These are phyloP conservation scores for Capronia epimyces DNA, from an alignment of 2,329 filamentous ascomycete species.

Conservation along the genomic window DNA sequence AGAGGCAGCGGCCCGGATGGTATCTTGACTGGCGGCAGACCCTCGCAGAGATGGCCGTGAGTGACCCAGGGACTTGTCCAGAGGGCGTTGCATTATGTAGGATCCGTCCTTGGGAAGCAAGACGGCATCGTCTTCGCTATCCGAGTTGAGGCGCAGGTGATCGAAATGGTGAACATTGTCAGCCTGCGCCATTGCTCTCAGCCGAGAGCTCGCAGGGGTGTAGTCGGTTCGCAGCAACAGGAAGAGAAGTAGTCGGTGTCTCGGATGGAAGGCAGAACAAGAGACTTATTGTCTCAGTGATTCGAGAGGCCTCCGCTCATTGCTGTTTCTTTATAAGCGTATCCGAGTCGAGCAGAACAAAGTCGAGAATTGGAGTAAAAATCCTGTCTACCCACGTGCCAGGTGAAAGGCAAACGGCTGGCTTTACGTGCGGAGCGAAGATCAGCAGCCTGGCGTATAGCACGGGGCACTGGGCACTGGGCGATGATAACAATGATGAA, in stretches of 20 bases:
- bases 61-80: conserved; percentile 1
- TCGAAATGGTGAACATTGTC: conserved; percentile 14
- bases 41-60: conserved; percentile 14
- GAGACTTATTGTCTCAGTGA: neutral
- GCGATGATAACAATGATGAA: neutral
- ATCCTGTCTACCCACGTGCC: neutral
- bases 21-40: conserved; percentile 25
- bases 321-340: neutral
- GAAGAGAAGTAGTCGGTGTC: neutral
- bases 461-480: neutral
- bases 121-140: conserved; percentile 7
- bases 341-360: neutral
- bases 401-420: neutral
- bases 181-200: conserved; percentile 21
- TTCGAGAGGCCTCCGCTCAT: neutral
- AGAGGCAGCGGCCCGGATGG: conserved; percentile 34
- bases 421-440: neutral
- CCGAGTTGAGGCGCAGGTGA: conserved; percentile 11
- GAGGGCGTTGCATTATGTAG: neutral
- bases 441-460: neutral
- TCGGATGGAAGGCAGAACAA: neutral
- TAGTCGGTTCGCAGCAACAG: neutral
- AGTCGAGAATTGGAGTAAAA: neutral
- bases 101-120: neutral
- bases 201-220: conserved; percentile 1